These are phyloP conservation scores for Penicillium samsonianum DNA, from an alignment of 495 filamentous ascomycete genomes.

Conservation along the genomic window DNA sequence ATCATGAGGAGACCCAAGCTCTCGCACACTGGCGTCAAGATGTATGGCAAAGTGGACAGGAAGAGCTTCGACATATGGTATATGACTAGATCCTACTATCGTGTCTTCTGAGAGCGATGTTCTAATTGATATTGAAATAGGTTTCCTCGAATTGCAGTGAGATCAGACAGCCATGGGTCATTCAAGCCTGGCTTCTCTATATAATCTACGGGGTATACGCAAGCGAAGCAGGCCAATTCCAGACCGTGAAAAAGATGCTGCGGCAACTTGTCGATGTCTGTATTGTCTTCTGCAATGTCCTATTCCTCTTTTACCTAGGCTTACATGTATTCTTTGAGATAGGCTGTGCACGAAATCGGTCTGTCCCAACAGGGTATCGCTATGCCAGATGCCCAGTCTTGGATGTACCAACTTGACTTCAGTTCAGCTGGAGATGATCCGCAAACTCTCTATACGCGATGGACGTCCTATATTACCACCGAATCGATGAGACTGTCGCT, in stretches of 20 bases:
- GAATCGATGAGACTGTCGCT: conserved; percentile 19
- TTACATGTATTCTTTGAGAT: conserved; percentile 11
- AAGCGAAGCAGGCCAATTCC: conserved; percentile 14
- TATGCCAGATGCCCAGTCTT: conserved; percentile 17
- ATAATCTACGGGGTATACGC: conserved; percentile 17
- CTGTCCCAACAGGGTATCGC: conserved; percentile 17
- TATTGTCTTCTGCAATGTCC: conserved; percentile 10
- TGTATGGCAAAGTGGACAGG: conserved; percentile 13
- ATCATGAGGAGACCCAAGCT: conserved; percentile 5
- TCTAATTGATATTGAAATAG: conserved; percentile 10
- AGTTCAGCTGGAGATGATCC: conserved; percentile 13
- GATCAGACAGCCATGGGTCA: conserved; percentile 17
- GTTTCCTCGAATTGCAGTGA: conserved; percentile 12
- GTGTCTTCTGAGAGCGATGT: not conserved
- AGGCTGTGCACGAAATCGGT: conserved; percentile 16
- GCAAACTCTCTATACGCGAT: conserved; percentile 17
- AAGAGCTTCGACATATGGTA: conserved; percentile 11
- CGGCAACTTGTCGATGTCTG: conserved; percentile 16
- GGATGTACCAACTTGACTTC: conserved; percentile 13
- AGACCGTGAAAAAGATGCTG: conserved; percentile 15
- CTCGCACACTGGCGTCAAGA: conserved; percentile 11
- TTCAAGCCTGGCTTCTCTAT: conserved; percentile 20
- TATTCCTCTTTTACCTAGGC: not conserved
- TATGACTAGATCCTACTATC: not conserved
- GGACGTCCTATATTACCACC: conserved; percentile 16